These are phyloP conservation scores for Ascochyta viciae-villosae DNA, from an alignment of 2,329 filamentous ascomycete genomes.

Conservation along the genomic window DNA sequence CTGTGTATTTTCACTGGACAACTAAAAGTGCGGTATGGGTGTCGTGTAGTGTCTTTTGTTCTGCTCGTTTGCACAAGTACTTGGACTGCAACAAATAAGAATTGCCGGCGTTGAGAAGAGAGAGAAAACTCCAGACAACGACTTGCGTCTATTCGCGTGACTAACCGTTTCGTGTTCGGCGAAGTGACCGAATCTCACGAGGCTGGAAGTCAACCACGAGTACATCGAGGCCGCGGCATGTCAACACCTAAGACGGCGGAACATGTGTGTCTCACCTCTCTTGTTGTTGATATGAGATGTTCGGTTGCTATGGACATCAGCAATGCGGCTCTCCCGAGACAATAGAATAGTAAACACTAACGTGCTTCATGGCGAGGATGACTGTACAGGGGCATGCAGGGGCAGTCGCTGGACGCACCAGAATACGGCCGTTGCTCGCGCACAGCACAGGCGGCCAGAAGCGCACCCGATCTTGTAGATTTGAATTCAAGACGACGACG, in stretches of 20 bases:
- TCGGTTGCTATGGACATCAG: background rate
- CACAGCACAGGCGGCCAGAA: slow-evolving; percentile 8
- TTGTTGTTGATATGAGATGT: background rate
- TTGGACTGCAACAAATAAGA: background rate
- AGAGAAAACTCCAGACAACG: background rate
- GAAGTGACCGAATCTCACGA: background rate
- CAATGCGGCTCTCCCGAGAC: background rate
- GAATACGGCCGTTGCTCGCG: slow-evolving; percentile 9
- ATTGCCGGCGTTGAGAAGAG: background rate
- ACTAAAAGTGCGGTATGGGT: background rate
- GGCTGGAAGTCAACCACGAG: background rate
- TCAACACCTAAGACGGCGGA: background rate
- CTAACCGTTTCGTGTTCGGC: background rate
- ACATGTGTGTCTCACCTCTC: background rate
- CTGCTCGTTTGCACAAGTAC: too few relatives aligned
- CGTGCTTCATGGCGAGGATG: slow-evolving; percentile 13
- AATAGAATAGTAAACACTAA: slow-evolving; percentile 7
- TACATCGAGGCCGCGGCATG: background rate
- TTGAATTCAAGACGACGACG: background rate
- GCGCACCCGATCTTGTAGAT: background rate
- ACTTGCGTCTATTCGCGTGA: background rate
- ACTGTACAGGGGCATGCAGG: slow-evolving; percentile 24
- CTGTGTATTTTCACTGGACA: background rate
- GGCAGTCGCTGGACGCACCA: slow-evolving; percentile 13
- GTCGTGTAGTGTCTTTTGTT: background rate